A percentile compares a stretch with the other conserved stretches of the same genome.
Evolutionary conservation across 1,284 basidiomycete genomes (phyloP).

Genomic region (Tilletiopsis washingtonensis): DNA sequence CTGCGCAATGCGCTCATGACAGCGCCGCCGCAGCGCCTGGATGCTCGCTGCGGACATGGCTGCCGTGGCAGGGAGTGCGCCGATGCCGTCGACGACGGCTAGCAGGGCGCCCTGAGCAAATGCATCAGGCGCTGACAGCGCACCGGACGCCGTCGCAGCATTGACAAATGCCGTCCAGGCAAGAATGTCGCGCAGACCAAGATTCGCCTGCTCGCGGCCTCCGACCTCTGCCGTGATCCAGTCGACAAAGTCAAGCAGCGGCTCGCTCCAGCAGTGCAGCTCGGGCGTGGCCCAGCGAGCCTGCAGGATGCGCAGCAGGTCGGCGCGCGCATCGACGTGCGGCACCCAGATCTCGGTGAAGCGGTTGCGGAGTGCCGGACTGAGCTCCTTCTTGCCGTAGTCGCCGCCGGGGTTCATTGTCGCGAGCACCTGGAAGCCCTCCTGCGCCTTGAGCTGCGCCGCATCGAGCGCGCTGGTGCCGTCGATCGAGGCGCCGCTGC

Average conservation of each 20-base stretch:
- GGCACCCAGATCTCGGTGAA: conserved; percentile 99
- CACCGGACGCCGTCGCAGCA: conserved; percentile 50
- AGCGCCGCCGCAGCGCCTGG: conserved; percentile 62
- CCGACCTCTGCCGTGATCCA: conserved; percentile 68
- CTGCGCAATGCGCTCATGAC: conserved; percentile 22
- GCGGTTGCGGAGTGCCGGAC: conserved; percentile 89
- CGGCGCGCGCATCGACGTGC: conserved; percentile 64
- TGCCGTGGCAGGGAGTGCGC: conserved; percentile 38
- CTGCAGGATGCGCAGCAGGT: conserved; percentile 71
- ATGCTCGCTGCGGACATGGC: conserved; percentile 52
- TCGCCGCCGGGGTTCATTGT: conserved; percentile 99
- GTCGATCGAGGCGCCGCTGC: conserved; percentile 33
- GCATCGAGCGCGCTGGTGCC: conserved; percentile 8
- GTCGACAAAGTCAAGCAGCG: conserved; percentile 69
- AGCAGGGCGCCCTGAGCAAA: conserved; percentile 50
- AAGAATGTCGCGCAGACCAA: conserved; percentile 71
- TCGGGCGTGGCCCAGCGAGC: conserved; percentile 57
- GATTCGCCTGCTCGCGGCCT: conserved; percentile 54
- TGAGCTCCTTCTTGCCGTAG: conserved; percentile 98
- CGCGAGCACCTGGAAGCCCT: conserved; percentile 76
- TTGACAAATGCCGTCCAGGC: conserved; percentile 90
- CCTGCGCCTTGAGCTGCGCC: conserved; percentile 22
- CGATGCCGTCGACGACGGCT: conserved; percentile 49
- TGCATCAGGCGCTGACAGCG: conserved; percentile 24
- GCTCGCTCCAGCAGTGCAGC: conserved; percentile 58